Evolutionary conservation across 306 rosid genomes (phyloP), one percentile per base, ranked within the genome.

Genomic region (Hippophae rhamnoides): DNA sequence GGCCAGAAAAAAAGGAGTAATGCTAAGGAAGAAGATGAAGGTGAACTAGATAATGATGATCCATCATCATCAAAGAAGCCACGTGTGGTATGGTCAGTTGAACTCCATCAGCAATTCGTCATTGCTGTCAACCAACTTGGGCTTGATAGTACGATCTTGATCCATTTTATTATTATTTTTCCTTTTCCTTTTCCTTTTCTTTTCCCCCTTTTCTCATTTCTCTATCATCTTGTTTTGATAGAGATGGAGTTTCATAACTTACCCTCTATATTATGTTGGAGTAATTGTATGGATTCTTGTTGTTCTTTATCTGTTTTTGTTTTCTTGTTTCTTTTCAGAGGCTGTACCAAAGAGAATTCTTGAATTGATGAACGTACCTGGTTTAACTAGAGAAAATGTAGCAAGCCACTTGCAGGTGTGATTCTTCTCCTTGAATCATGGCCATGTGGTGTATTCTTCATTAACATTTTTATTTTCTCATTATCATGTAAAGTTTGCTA

Each of bases 401-500:
- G 94, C 94, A 1, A 88, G 96, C 58, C 94, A 88, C 67, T 50
- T 88, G 62, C 94, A 84, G 96, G 95, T 82, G 46, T 43, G 56
- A 3, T 67, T 49, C 47, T 18, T 45, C 47, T 41, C 49, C 53
- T 9, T 31, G 38, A 31, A 31, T 4, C 38, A 31, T 31, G 38
- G 38, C 38, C 38, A 2, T 2, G 5, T 31, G 38, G 38, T 31
- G 38, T 31, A 31, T 31, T 1, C 38, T 31, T 31, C 4, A 18
- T 18, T 18, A 31, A 31, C 38, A 31, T 31, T 31, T 31, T 31
- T 31, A 31, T 31, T 31, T 31, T 4, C 38, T 31, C 38, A 31
- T 31, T 31, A 31, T 31, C 38, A 31, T 31, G 38, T 31, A 31
- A 31, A 31, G 3, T 31, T 5, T 31, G 38, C 38, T 31, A 31